These are phyloP conservation scores for Rhizophagus sp. DNA, from an alignment of 192 early-diverging fungal genomes.

Conservation along the genomic window DNA sequence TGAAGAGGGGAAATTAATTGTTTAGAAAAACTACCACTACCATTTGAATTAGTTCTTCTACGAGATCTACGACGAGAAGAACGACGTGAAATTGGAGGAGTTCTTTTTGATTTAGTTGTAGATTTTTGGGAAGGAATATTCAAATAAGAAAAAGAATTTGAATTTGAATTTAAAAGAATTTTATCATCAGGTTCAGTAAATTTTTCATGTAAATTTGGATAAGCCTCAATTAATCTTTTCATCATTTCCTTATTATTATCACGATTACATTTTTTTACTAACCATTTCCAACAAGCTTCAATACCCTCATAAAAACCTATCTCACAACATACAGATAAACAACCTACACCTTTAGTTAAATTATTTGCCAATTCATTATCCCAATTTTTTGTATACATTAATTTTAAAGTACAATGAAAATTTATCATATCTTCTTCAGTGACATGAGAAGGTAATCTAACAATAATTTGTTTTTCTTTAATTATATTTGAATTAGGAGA, in stretches of 20 bases:
- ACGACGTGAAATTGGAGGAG: not conserved
- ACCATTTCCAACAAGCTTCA: conserved; percentile 30
- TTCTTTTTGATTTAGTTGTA: not conserved
- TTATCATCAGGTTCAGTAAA: not conserved
- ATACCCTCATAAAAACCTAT: conserved; percentile 38
- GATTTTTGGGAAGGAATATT: not conserved
- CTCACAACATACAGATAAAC: conserved; percentile 31
- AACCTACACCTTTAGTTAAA: conserved; percentile 32
- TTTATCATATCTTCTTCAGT: conserved; percentile 35
- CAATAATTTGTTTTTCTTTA: conserved; percentile 27
- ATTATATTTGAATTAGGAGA: conserved; percentile 1
- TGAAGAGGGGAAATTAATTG: not conserved
- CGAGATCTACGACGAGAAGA: not conserved
- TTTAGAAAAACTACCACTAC: not conserved
- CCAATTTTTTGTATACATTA: conserved; percentile 39
- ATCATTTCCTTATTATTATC: conserved; percentile 30
- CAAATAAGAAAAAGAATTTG: not conserved
- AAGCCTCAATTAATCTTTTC: conserved; percentile 27
- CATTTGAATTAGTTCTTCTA: not conserved
- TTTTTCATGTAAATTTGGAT: conserved; percentile 25
- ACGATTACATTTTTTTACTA: conserved; percentile 19
- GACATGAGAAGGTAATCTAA: conserved; percentile 21
- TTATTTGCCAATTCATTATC: conserved; percentile 19
- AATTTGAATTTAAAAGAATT: too few relatives aligned
- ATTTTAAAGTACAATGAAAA: conserved; percentile 34